Evolutionary conservation across 2,329 filamentous ascomycete species (phyloP).

Genomic region (Bipolaris bicolor): DNA sequence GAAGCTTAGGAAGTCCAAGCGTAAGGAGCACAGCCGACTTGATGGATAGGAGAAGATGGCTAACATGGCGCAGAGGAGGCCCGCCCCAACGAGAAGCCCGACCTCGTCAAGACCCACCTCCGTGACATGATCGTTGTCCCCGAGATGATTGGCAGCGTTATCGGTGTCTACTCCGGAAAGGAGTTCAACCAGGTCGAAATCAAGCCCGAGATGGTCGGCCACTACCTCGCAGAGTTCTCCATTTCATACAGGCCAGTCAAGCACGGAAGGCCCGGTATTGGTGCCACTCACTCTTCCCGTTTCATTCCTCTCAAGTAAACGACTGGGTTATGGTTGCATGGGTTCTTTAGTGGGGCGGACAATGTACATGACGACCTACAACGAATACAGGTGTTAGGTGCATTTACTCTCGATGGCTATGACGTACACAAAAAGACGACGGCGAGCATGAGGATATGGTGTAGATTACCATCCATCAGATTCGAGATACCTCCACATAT

Average conservation of each 20-base stretch:
- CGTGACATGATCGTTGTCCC: constrained; percentile 99
- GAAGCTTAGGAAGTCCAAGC: constrained; percentile 93
- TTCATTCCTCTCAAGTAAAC: constrained; percentile 99
- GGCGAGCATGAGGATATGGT: constrained; percentile 39
- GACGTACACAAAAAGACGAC: constrained; percentile 40
- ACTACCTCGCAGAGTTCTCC: constrained; percentile 99
- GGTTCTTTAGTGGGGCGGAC: constrained; percentile 45
- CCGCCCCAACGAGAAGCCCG: constrained; percentile 96
- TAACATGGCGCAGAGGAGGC: constrained; percentile 34
- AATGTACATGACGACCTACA: constrained; percentile 51
- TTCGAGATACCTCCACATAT: constrained; percentile 38
- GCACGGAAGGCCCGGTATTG: constrained; percentile 99
- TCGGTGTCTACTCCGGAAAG: constrained; percentile 99
- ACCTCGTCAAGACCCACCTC: constrained; percentile 98
- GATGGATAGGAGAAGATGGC: background rate
- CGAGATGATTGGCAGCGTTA: constrained; percentile 99
- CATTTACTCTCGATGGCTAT: constrained; percentile 44
- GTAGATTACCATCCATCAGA: constrained; percentile 41
- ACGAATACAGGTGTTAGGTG: constrained; percentile 49
- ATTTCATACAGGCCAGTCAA: constrained; percentile 99
- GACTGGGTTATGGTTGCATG: constrained; percentile 50
- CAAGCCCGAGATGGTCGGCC: constrained; percentile 99
- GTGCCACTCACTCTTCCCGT: constrained; percentile 99
- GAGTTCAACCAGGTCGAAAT: constrained; percentile 99
- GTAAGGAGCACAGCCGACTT: constrained; percentile 3